phyloP scores from a whole-genome alignment of 352 stramenopile species.

The Globisporangium takayamanum region DNA sequence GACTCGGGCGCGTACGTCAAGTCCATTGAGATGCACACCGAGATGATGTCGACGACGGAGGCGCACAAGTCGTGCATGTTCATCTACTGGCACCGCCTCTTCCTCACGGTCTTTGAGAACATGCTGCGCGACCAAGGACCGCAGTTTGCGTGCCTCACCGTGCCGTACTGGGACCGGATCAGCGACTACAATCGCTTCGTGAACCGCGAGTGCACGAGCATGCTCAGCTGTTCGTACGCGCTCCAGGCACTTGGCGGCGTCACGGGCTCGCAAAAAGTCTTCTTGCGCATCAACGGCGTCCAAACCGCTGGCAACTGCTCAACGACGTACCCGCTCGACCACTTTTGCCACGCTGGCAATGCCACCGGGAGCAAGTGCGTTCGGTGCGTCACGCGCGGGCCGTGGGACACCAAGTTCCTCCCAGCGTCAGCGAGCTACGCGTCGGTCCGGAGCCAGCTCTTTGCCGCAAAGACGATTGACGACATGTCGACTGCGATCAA shows the following conservation, averaged over 20 bases:
- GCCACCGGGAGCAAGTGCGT: conserved; percentile 22
- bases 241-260: conserved; percentile 38
- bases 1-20: conserved; percentile 48
- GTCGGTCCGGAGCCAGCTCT: conserved; percentile 40
- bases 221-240: conserved; percentile 35
- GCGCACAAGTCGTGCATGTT: conserved; percentile 70
- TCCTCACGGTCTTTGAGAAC: conserved; percentile 72
- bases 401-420: conserved; percentile 17
- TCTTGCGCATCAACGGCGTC: conserved; percentile 27
- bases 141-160: conserved; percentile 56
- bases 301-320: conserved; percentile 28
- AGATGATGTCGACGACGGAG: conserved; percentile 43
- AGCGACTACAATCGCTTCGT: conserved; percentile 32
- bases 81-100: conserved; percentile 72
- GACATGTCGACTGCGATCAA: conserved; percentile 21
- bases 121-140: conserved; percentile 60
- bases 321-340: conserved; percentile 19
- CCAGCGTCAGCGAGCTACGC: conserved; percentile 28
- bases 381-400: conserved; percentile 32
- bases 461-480: conserved; percentile 27
- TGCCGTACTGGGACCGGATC: conserved; percentile 81
- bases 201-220: conserved; percentile 29
- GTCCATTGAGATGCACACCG: conserved; percentile 58
- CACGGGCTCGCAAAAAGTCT: conserved; percentile 11
- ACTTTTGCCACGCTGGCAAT: conserved; percentile 40